phyloP scores from a whole-genome alignment of 2,329 filamentous ascomycete species.

The Colletotrichum neosansevieriae region DNA sequence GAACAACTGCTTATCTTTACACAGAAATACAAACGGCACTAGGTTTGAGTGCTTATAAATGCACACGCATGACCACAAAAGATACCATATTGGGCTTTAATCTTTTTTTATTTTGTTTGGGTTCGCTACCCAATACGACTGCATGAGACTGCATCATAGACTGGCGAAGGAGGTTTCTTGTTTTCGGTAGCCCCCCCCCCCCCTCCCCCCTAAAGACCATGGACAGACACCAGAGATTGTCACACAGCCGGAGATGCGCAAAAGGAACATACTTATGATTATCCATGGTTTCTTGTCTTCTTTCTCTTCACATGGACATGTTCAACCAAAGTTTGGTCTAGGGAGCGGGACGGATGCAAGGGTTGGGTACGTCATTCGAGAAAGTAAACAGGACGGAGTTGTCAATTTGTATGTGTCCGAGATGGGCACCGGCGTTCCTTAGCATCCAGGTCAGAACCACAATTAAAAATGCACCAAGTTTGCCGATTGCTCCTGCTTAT shows the following conservation, averaged over 20 bases:
- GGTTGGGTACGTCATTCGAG: neutral
- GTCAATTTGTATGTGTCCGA: neutral
- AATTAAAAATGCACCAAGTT: neutral
- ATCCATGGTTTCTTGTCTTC: neutral
- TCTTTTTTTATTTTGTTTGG: neutral
- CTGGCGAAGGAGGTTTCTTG: slow-evolving; percentile 38
- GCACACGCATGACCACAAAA: slow-evolving; percentile 19
- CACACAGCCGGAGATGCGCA: neutral
- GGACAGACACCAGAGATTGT: neutral
- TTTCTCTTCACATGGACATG: slow-evolving; percentile 5
- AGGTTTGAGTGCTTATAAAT: slow-evolving; percentile 8
- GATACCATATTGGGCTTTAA: slow-evolving; percentile 15
- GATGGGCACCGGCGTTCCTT: neutral
- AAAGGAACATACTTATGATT: neutral
- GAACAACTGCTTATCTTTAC: slow-evolving; percentile 34
- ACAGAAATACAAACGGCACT: slow-evolving; percentile 65
- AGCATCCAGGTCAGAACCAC: neutral
- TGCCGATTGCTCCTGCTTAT: neutral
- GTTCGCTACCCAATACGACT: slow-evolving; percentile 16
- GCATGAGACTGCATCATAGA: slow-evolving; percentile 42
- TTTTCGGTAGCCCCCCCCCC: no score
- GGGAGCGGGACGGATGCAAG: no score
- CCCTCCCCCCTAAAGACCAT: neutral
- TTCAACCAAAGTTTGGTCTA: neutral
- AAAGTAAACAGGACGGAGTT: slow-evolving; percentile 1